Base-by-base conservation (phyloP, 2,329 filamentous ascomycete species). In the Cladosporium colombiae region DNA sequence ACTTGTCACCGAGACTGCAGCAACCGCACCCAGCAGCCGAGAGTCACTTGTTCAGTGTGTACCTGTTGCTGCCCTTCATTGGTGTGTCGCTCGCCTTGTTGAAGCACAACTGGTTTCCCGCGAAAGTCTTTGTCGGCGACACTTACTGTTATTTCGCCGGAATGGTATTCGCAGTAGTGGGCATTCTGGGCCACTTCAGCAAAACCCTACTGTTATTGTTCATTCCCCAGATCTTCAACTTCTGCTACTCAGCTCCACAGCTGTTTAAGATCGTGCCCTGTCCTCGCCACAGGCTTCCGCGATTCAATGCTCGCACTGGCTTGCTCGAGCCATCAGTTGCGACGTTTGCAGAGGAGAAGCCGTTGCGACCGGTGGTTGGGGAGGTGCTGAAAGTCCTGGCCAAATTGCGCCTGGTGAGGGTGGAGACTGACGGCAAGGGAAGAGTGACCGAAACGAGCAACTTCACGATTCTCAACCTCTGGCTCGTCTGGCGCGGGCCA, bases 101-200 rank as follows among this genome's bases (percentile, higher is more conserved):
- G 74, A 87, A 81, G 76, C 93, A 99, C 82, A 99, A 99, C 79
- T 96, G 93, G 91, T 99, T 93, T 76, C 95, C 95, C 0, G 92
- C 94, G 27, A 89, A 88, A 73, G 95, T 98, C 11, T 99, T 99
- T 75, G 94, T 98, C 11, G 95, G 95, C 65, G 95, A 99, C 79
- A 99, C 95, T 4, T 99, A 98, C 84, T 99, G 95, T 85, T 99
- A 99, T 81, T 97, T 99, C 78, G 95, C 95, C 0, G 95, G 95
- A 71, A 99, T 99, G 93, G 91, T 98, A 46, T 99, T 99, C 77
- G 95, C 94, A 63, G 93, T 97, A 53, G 95, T 98, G 70, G 93
- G 92, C 69, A 98, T 99, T 74, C 85, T 97, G 62, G 95, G 95
- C 27, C 95, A 99, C 81, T 99, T 99, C 81, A 96, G 91, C 82